Percentiles rank a stretch among this genome's conserved stretches.
These are phyloP conservation scores for Chlamydomonas sp. DNA, from an alignment of 139 green algal genomes.

Conservation along the genomic window DNA sequence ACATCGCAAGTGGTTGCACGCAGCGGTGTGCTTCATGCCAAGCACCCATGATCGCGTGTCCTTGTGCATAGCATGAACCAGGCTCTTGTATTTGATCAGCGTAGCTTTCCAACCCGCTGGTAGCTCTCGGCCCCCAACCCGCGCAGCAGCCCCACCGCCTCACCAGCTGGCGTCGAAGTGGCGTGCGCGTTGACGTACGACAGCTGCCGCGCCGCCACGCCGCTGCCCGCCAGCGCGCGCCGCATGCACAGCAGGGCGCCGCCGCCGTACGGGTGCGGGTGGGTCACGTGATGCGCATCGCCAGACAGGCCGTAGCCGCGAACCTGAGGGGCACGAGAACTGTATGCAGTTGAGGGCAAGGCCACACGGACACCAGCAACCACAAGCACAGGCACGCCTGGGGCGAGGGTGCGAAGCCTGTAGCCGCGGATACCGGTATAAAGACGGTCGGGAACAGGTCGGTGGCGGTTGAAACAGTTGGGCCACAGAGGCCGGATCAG, in stretches of 20 bases:
- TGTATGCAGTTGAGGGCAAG: no score
- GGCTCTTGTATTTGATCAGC: neutral
- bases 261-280: slow-evolving; percentile 69
- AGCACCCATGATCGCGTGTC: no score
- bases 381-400: neutral
- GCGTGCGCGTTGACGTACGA: slow-evolving; percentile 96
- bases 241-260: slow-evolving; percentile 57
- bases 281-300: slow-evolving; percentile 94
- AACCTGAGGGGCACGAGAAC: slow-evolving; percentile 44
- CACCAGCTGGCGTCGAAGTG: slow-evolving; percentile 81
- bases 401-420: no score
- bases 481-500: neutral
- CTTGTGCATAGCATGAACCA: no score
- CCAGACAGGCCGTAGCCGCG: slow-evolving; percentile 87
- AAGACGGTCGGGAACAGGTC: no score
- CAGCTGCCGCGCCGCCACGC: slow-evolving; percentile 64
- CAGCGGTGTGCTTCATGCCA: no score
- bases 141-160: neutral
- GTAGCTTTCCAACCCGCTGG: neutral
- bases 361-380: neutral
- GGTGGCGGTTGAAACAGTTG: neutral
- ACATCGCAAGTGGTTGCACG: no score
- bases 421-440: no score
- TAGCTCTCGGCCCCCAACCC: no score
- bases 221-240: slow-evolving; percentile 53